Percentiles rank a stretch among this genome's conserved stretches.
Conservation (phyloP, 257 asterid species). For the Oldenlandia corymbosa region DNA sequence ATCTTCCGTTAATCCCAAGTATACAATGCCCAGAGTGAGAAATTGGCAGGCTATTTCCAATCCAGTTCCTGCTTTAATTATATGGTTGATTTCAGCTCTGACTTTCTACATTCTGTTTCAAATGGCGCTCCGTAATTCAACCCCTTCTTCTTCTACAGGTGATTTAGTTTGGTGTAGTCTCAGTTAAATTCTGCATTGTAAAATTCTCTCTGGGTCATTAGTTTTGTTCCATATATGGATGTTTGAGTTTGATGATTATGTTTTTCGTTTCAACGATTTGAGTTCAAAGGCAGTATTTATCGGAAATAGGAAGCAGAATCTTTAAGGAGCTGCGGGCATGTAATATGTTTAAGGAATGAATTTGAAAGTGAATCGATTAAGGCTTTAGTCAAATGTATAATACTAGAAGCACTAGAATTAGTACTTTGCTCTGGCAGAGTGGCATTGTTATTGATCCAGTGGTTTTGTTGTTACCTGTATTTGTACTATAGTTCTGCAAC, state of each 20-base stretch:
- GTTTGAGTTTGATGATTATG: background rate
- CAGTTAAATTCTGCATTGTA: constrained; percentile 4
- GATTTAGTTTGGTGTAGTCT: constrained; percentile 3
- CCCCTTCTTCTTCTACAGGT: constrained; percentile 30
- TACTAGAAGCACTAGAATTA: background rate
- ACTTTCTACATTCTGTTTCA: constrained; percentile 47
- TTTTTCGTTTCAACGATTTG: too few relatives aligned
- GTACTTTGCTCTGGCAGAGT: background rate
- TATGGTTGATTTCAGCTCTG: constrained; percentile 54
- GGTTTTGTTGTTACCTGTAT: background rate
- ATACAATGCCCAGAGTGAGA: constrained; percentile 29
- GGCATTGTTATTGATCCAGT: background rate
- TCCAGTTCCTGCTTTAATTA: constrained; percentile 28
- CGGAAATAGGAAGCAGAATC: background rate
- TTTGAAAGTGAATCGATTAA: background rate
- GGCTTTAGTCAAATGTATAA: background rate
- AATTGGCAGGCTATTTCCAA: constrained; percentile 31
- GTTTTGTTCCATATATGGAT: background rate
- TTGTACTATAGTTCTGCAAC: background rate
- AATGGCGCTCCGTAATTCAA: constrained; percentile 39
- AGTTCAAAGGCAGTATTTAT: too few relatives aligned
- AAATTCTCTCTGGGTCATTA: background rate
- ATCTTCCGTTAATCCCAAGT: background rate
- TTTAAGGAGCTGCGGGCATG: too few relatives aligned
- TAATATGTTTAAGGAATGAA: background rate